Base-by-base conservation (phyloP, 805 yeast genomes). In the Phaffomyces thermotolerans region DNA sequence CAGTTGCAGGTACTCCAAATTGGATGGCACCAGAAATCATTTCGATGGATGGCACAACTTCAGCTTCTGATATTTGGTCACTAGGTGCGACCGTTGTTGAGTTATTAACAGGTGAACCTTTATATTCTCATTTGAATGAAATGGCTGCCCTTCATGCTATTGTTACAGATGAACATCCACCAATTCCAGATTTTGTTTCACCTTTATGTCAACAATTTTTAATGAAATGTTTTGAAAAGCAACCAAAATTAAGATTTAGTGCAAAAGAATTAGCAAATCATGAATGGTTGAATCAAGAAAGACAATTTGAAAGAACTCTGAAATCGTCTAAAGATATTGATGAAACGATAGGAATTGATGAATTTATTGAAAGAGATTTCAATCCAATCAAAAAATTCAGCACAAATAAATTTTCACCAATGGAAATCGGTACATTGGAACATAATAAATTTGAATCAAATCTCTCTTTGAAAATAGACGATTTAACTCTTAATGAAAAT, bases 11-110 rank as follows among this genome's bases (percentile, higher is more conserved):
- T 2, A 88, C 98, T 0, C 95, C 97, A 0, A 85, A 91, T 59
- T 93, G 98, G 98, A 90, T 93, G 96, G 97, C 99, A 0, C 99
- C 99, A 0, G 99, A 93, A 58, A 80, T 95, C 3, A 84, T 93
- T 4, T 70, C 81, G 35, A 80, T 88, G 53, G 85, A 83, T 55
- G 95, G 95, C 3, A 84, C 91, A 2, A 81, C 95, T 9, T 78
- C 91, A 0, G 84, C 95, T 2, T 86, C 95, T 3, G 99, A 93
- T 65, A 77, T 85, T 25, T 85, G 93, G 98, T 85, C 95, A 8
- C 63, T 93, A 24, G 99, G 98, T 3, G 95, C 97, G n/a, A 91
- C 98, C 0, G 76, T 90, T 4, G 77, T 91, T 3, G 99, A 93
- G 60, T 68, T 93, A 35, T 67, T 87, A 41, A 83, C 95, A 0